Percentiles rank a stretch among this genome's conserved stretches.
Evolutionary conservation across 495 filamentous ascomycete species (phyloP).

Genomic region (Glutinoglossum americanum): DNA sequence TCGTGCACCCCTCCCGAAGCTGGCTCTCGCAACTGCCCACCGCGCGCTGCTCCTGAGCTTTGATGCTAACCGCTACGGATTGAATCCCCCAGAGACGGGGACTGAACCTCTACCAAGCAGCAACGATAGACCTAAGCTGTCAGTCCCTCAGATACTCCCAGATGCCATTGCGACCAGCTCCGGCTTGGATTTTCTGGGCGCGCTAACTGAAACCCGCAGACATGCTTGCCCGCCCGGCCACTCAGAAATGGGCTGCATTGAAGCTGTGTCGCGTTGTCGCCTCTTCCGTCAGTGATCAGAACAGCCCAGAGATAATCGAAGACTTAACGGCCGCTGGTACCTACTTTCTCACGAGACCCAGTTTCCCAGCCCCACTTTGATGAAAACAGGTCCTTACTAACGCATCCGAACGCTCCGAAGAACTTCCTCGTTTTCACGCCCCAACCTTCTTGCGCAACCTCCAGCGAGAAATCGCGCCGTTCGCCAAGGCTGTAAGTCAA

Average conservation of each 20-base stretch:
- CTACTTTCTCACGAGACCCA: no score
- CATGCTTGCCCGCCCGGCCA: constrained; percentile 13
- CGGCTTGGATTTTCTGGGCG: background rate
- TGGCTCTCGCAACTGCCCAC: background rate
- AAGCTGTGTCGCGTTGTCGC: constrained; percentile 16
- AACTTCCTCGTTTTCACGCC: constrained; percentile 52
- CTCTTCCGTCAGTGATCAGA: background rate
- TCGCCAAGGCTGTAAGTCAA: constrained; percentile 36
- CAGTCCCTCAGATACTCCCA: background rate
- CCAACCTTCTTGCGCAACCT: constrained; percentile 51
- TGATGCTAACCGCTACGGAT: background rate
- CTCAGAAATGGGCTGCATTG: constrained; percentile 57
- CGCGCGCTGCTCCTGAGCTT: no score
- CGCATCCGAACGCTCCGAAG: background rate
- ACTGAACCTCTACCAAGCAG: constrained; percentile 53
- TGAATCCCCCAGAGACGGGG: constrained; percentile 32
- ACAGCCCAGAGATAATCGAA: constrained; percentile 9
- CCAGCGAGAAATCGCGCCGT: constrained; percentile 44
- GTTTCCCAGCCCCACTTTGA: background rate
- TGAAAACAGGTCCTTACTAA: background rate
- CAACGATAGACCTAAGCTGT: constrained; percentile 58
- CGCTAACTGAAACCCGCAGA: background rate
- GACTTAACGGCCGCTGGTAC: constrained; percentile 8
- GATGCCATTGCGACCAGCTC: background rate
- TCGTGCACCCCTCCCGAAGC: background rate